Evolutionary conservation across 2,329 filamentous ascomycete genomes (phyloP), one percentile per base, ranked within the genome.

Genomic region (Calonectria hawksworthii): DNA sequence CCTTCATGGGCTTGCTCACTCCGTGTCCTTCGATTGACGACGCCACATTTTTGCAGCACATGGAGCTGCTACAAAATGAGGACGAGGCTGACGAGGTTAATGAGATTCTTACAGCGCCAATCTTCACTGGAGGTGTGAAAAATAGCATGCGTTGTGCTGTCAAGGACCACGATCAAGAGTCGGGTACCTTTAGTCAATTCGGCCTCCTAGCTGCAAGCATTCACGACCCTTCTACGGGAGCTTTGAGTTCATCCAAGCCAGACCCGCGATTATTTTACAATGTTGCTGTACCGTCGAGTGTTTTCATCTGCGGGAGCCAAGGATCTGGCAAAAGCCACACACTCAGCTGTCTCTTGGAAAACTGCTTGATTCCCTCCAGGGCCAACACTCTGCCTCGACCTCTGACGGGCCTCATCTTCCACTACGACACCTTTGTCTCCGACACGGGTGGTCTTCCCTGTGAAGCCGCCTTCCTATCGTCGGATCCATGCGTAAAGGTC

Each of bases 291-390:
- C 92, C 92, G 0, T 91, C 89, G 0, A 93, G 91, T 21, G 85
- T 87, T 5, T 93, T 93, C 82, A 90, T 93, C 38, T 93, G 92
- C 70, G 92, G 92, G 1, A 91, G 90, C 26, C 92, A 93, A 74
- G 92, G 92, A 1, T 92, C 90, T 0, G 92, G 92, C 0, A 93
- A 93, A 80, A 92, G 90, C 59, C 91, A 93, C 74, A 92, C 90
- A 0, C 84, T 93, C 1, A 89, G 89, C 1, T 91, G 88, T 64
- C 75, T 91, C 1, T 80, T 91, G 0, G 92, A 94, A 79, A 92
- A 91, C 75, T 92, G 89, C 44, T 83, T 94, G 0, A 83, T 91
- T 1, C 77, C 82, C 0, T 89, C 86, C 0, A 78, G 82, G 0
- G 84, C 89, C 0, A 89, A 88, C 9, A 80, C 82, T 0, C 84